A percentile compares a stretch with the other conserved stretches of the same genome.
Evolutionary conservation across 2,329 filamentous ascomycete species (phyloP).

Genomic region (Diplocarpon mali): DNA sequence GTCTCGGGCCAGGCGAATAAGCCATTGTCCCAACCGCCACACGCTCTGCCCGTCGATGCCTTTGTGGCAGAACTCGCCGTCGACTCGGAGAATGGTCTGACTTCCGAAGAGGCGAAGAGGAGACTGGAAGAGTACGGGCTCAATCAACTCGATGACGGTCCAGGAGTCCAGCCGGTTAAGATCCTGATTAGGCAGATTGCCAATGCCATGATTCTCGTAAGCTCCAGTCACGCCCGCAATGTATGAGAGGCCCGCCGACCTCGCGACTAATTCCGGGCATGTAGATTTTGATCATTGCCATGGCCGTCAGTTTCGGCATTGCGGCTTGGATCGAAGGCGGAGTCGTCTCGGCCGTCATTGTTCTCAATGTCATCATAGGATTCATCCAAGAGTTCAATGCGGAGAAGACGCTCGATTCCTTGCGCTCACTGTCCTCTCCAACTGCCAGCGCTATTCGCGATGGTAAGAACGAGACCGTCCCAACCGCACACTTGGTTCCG

Average conservation of each 20-base stretch:
- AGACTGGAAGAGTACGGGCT: slow-evolving; percentile 46
- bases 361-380: slow-evolving; percentile 46
- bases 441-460: slow-evolving; percentile 38
- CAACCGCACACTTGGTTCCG: slow-evolving; percentile 42
- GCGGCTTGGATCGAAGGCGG: slow-evolving; percentile 49
- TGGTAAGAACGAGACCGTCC: slow-evolving; percentile 38
- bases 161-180: slow-evolving; percentile 48
- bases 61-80: slow-evolving; percentile 44
- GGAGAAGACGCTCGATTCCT: slow-evolving; percentile 42
- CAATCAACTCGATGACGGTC: slow-evolving; percentile 52
- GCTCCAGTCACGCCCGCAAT: background rate
- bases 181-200: slow-evolving; percentile 56
- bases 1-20: slow-evolving; percentile 36
- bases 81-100: slow-evolving; percentile 46
- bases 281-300: slow-evolving; percentile 43
- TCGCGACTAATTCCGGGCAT: slow-evolving; percentile 4
- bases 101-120: slow-evolving; percentile 38
- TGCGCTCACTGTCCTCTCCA: slow-evolving; percentile 23
- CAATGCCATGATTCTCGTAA: slow-evolving; percentile 55
- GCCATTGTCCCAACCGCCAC: slow-evolving; percentile 50
- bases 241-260: no score
- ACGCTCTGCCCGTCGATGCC: slow-evolving; percentile 43
- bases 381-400: slow-evolving; percentile 43
- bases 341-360: slow-evolving; percentile 45
- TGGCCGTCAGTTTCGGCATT: slow-evolving; percentile 46